Evolutionary conservation across 345 rosid genomes (phyloP).

Genomic region (Draba incana): DNA sequence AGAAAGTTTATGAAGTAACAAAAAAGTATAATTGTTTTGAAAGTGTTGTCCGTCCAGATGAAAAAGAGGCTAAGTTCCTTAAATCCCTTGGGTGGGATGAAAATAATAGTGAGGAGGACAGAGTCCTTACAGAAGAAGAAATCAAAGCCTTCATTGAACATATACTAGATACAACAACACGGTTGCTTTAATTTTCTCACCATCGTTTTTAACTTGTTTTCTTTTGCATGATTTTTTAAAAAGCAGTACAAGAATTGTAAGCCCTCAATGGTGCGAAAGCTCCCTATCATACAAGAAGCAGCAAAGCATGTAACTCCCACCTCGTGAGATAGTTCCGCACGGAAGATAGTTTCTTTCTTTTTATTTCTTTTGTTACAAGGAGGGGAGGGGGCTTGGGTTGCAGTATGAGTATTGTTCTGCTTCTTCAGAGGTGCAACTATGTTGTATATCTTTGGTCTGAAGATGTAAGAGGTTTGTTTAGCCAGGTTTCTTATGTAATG

Average conservation of each 20-base stretch:
- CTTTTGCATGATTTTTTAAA: not conserved
- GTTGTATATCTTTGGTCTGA: constrained; percentile 33
- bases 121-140: constrained; percentile 87
- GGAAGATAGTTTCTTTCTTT: constrained; percentile 47
- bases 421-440: constrained; percentile 24
- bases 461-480: constrained; percentile 15
- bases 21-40: constrained; percentile 39
- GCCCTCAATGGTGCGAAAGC: constrained; percentile 44
- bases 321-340: constrained; percentile 19
- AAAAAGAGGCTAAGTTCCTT: constrained; percentile 79
- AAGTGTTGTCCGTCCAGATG: constrained; percentile 47
- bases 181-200: not conserved
- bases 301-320: constrained; percentile 31
- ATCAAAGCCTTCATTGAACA: constrained; percentile 65
- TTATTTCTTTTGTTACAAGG: constrained; percentile 30
- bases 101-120: constrained; percentile 58
- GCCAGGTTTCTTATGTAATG: constrained; percentile 34
- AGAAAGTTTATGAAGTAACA: constrained; percentile 47
- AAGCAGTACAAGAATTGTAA: constrained; percentile 43
- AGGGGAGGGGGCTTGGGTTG: constrained; percentile 48
- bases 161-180: constrained; percentile 49
- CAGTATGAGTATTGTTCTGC: constrained; percentile 30
- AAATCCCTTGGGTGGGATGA: constrained; percentile 99
- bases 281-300: constrained; percentile 41
- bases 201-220: constrained; percentile 10